Evolutionary conservation across 1,139 yeast species (phyloP).

Genomic region (Diutina neorugosa): DNA sequence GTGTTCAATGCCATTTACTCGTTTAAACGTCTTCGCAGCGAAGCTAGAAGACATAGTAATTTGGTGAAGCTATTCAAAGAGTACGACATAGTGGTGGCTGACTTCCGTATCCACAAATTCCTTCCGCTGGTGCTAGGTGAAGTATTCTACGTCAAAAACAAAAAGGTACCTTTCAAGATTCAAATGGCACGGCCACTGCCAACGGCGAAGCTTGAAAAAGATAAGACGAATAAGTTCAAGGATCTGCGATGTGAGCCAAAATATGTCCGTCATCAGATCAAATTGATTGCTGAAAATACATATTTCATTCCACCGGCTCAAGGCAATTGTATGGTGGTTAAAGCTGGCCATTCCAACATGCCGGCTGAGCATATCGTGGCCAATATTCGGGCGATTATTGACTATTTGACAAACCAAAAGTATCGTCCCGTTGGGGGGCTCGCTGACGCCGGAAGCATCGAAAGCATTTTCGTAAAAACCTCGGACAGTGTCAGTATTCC

Average conservation of each 20-base stretch:
- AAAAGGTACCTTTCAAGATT: constrained; percentile 51
- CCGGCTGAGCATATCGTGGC: constrained; percentile 28
- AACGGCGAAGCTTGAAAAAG: constrained; percentile 14
- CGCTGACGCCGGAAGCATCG: constrained; percentile 29
- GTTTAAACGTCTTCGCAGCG: constrained; percentile 41
- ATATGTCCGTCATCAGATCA: constrained; percentile 48
- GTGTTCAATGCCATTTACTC: constrained; percentile 45
- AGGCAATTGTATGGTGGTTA: constrained; percentile 37
- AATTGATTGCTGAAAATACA: constrained; percentile 48
- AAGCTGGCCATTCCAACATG: constrained; percentile 42
- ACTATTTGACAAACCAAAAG: constrained; percentile 35
- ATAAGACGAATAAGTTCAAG: constrained; percentile 22
- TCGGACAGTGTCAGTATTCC: constrained; percentile 52
- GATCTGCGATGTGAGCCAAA: constrained; percentile 50
- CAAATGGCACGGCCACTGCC: constrained; percentile 35
- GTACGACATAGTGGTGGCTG: constrained; percentile 54
- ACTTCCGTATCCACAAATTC: constrained; percentile 48
- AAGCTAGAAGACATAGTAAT: constrained; percentile 29
- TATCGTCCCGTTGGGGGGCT: constrained; percentile 50
- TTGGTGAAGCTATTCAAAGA: constrained; percentile 40
- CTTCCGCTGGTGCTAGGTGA: constrained; percentile 45
- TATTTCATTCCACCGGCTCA: constrained; percentile 47
- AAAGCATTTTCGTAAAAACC: constrained; percentile 47
- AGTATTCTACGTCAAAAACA: constrained; percentile 44
- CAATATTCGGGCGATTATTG: constrained; percentile 45